phyloP scores from a whole-genome alignment of 139 green algal species.

The Asterochloris sp. region DNA sequence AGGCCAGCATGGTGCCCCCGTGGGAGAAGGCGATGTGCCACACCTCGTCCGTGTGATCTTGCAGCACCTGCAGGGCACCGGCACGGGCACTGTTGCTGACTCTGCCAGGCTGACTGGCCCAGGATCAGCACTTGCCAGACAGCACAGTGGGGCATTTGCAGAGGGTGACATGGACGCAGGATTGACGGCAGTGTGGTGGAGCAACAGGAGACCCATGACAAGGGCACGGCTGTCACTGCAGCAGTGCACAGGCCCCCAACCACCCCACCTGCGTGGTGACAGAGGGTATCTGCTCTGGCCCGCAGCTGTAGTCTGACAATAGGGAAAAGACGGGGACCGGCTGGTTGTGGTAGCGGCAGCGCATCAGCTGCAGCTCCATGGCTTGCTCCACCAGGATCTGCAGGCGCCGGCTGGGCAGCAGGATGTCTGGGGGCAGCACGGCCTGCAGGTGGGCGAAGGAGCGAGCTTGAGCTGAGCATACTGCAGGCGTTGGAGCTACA shows the following conservation, averaged over 20 bases:
- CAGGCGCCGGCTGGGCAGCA: conserved; percentile 67
- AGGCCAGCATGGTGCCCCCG: conserved; percentile 69
- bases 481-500: conserved; percentile 44
- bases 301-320: conserved; percentile 71
- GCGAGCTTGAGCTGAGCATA: not conserved
- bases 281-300: conserved; percentile 68
- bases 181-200: no score
- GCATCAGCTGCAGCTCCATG: conserved; percentile 51
- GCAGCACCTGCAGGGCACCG: conserved; percentile 49
- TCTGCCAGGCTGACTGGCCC: no score
- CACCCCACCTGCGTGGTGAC: conserved; percentile 49
- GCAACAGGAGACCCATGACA: no score
- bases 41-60: conserved; percentile 85
- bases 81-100: not conserved
- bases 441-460: conserved; percentile 25
- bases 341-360: conserved; percentile 69
- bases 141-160: no score
- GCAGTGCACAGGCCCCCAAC: not conserved
- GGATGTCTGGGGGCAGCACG: conserved; percentile 48
- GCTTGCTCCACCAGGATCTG: conserved; percentile 76
- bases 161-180: no score
- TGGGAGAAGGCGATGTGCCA: conserved; percentile 91
- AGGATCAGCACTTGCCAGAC: no score
- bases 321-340: conserved; percentile 41
- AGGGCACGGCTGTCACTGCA: not conserved